Evolutionary conservation across 2,329 filamentous ascomycete genomes (phyloP).

Genomic region (Nemania serpens): DNA sequence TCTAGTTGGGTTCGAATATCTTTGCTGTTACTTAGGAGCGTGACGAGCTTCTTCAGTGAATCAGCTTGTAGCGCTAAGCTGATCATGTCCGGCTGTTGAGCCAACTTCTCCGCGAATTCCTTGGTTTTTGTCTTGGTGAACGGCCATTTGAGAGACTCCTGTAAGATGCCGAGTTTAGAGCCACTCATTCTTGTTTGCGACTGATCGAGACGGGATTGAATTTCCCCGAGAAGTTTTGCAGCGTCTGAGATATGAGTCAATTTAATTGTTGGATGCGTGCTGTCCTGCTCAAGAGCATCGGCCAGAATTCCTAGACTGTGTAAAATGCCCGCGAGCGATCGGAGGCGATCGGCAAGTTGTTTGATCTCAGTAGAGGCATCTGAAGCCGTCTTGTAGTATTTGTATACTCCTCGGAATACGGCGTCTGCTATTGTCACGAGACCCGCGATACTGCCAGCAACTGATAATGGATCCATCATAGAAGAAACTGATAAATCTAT

Average conservation of each 20-base stretch:
- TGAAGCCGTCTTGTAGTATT: constrained; percentile 34
- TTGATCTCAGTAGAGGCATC: constrained; percentile 32
- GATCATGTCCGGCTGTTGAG: constrained; percentile 31
- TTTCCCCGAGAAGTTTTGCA: constrained; percentile 18
- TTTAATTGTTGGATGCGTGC: constrained; percentile 10
- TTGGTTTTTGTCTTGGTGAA: constrained; percentile 30
- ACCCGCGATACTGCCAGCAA: constrained; percentile 39
- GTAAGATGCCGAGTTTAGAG: constrained; percentile 6
- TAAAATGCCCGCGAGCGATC: constrained; percentile 28
- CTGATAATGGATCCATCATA: constrained; percentile 35
- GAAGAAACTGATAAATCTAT: background rate
- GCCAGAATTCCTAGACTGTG: constrained; percentile 31
- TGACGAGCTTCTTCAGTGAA: constrained; percentile 24
- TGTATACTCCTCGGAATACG: constrained; percentile 31
- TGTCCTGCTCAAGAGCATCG: constrained; percentile 26
- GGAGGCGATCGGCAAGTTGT: constrained; percentile 31
- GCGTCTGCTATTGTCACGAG: constrained; percentile 37
- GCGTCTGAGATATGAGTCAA: constrained; percentile 29
- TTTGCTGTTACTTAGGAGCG: constrained; percentile 14
- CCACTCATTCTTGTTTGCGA: constrained; percentile 5
- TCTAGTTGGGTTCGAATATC: constrained; percentile 1
- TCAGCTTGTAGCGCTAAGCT: constrained; percentile 32
- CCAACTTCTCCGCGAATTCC: constrained; percentile 30
- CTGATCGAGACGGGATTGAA: constrained; percentile 28
- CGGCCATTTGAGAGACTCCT: constrained; percentile 32